Base-by-base conservation (phyloP, 2,329 filamentous ascomycete species). In the Macroventuria anomochaeta region DNA sequence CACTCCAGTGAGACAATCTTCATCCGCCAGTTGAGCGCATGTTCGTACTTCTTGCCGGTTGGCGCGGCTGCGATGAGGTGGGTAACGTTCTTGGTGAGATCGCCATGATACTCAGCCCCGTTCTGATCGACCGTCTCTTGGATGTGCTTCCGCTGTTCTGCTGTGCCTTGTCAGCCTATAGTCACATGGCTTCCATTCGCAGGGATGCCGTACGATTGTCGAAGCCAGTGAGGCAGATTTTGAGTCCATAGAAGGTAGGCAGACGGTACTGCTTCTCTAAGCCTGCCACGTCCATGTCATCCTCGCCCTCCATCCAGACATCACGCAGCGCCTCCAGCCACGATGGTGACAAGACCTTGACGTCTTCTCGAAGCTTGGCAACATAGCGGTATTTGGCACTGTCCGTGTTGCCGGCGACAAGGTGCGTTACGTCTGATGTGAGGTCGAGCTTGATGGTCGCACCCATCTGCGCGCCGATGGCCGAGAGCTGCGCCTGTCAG, bases 321-420 rank as follows among this genome's bases (percentile, higher is more conserved):
- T 88, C 80, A 21, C 90, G 84, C 15, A 97, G 83, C 13, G 89
- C 89, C 50, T 93, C 87, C 42, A 99, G 83, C 90, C 92, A 99
- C 67, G 85, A 83, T n/a, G 88, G 85, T 36, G 85, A 85, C 78
- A 99, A 87, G 42, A 92, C 88, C 70, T 86, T 87, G 68, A 99
- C 88, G 69, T 99, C 95, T 40, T 88, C 86, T 46, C 95, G 85
- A 72, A 93, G 89, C 70, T 88, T 90, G 47, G 93, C 95, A 68
- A 97, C 93, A 80, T 96, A 96, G 74, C 88, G 89, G 77, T 99
- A 99, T 75, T 99, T 99, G 42, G 89, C 86, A 0, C 93, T 97
- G 71, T 93, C 85, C 67, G 91, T 89, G 67, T 90, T 88, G 72
- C 93, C 95, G 57, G 96, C 91, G 59, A 99, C 84, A 39, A 99